phyloP scores from a whole-genome alignment of 495 filamentous ascomycete genomes.

The Rostrohypoxylon terebratum region DNA sequence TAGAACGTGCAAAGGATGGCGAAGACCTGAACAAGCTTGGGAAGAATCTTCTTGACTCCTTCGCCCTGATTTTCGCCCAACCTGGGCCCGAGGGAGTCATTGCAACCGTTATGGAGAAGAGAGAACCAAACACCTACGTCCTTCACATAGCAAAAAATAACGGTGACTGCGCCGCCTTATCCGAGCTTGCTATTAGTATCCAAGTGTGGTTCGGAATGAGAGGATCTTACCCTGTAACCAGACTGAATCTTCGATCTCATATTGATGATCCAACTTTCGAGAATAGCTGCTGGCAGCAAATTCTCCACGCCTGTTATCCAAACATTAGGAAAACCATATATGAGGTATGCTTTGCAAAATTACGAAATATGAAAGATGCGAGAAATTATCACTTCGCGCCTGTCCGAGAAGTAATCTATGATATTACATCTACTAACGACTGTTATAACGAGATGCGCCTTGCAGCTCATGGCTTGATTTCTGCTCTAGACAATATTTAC shows the following conservation, averaged over 20 bases:
- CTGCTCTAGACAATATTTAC: neutral
- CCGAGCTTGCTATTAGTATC: neutral
- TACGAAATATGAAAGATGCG: neutral
- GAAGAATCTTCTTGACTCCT: slow-evolving; percentile 30
- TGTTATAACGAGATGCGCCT: neutral
- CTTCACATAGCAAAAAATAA: slow-evolving; percentile 14
- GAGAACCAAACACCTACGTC: neutral
- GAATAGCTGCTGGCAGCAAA: neutral
- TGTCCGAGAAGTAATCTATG: neutral
- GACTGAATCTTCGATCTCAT: neutral
- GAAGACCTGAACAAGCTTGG: neutral
- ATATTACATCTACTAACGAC: neutral
- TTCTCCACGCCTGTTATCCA: neutral
- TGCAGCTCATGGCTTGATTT: neutral
- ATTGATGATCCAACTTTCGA: neutral
- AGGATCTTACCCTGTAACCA: neutral
- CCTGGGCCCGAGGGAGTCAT: neutral
- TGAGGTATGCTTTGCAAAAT: neutral
- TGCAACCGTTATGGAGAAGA: slow-evolving; percentile 26
- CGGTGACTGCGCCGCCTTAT: neutral
- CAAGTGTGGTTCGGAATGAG: slow-evolving; percentile 3
- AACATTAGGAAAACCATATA: neutral
- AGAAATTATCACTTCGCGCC: neutral
- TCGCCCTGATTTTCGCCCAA: slow-evolving; percentile 29
- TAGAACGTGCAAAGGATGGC: neutral